Conservation (phyloP, 352 stramenopile genomes). For the Phytophthora sansomeana region DNA sequence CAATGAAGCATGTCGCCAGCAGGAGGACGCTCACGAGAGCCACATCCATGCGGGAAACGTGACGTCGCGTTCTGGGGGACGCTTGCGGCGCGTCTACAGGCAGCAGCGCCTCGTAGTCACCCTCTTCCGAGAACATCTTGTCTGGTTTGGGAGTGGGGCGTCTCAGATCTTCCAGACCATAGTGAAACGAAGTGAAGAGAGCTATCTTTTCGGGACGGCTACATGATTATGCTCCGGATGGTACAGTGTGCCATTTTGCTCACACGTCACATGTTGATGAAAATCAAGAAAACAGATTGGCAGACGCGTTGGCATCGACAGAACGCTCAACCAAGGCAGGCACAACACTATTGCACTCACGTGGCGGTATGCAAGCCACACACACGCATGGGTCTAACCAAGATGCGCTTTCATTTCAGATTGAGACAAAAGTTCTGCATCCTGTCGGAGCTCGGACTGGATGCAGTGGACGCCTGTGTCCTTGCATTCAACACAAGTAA, state of each 20-base stretch:
- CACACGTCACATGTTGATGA: conserved; percentile 43
- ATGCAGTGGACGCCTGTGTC: no score
- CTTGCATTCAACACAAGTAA: no score
- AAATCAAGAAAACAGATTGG: no score
- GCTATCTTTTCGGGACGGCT: conserved; percentile 12
- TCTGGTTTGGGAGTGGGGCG: conserved; percentile 1
- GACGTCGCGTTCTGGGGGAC: conserved; percentile 14
- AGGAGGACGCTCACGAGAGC: conserved; percentile 54
- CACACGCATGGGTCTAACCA: no score
- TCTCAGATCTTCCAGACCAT: conserved; percentile 15
- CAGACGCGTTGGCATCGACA: no score
- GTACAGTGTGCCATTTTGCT: conserved; percentile 28
- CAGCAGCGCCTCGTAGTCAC: conserved; percentile 34
- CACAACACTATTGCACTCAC: no score
- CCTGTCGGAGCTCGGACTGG: no score
- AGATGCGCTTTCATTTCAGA: no score
- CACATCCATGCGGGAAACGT: conserved; percentile 59
- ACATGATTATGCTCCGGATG: conserved; percentile 25
- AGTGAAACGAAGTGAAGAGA: conserved; percentile 19
- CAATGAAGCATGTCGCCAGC: conserved; percentile 62
- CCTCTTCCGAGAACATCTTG: conserved; percentile 32
- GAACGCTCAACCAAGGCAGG: no score
- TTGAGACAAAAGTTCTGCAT: no score
- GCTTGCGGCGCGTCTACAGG: conserved; percentile 22
- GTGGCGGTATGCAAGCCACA: no score